Evolutionary conservation across 192 early-diverging fungal species (phyloP).

Genomic region (Coemansia sp.): DNA sequence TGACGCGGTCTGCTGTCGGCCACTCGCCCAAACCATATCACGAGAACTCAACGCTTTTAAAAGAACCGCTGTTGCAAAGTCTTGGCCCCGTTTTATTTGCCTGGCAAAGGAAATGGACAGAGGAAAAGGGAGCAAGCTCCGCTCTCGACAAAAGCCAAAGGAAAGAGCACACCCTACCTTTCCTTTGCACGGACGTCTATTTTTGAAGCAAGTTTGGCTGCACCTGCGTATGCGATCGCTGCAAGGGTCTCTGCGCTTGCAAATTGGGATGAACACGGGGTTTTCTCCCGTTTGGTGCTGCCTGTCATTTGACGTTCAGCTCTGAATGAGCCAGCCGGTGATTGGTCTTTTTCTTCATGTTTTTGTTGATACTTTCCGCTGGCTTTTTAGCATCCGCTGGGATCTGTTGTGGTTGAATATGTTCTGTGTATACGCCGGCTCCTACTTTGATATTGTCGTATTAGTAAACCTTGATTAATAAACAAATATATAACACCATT

Average conservation of each 20-base stretch:
- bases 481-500: no score
- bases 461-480: no score
- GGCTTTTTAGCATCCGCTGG: no score
- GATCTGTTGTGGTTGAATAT: no score
- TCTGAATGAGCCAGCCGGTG: no score
- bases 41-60: background rate
- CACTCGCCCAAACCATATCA: background rate
- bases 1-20: background rate
- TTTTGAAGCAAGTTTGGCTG: background rate
- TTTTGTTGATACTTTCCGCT: no score
- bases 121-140: background rate
- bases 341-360: no score
- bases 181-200: background rate
- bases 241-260: background rate
- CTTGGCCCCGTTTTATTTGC: background rate
- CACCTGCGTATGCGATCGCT: background rate
- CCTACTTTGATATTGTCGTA: no score
- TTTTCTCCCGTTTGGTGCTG: no score
- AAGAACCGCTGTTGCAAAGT: background rate
- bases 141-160: background rate
- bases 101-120: background rate
- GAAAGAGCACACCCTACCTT: no score
- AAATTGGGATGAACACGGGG: background rate
- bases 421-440: no score
- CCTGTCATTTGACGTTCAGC: no score